These are phyloP conservation scores for Dipteronia dyeriana DNA, from an alignment of 345 rosid genomes.

Conservation along the genomic window DNA sequence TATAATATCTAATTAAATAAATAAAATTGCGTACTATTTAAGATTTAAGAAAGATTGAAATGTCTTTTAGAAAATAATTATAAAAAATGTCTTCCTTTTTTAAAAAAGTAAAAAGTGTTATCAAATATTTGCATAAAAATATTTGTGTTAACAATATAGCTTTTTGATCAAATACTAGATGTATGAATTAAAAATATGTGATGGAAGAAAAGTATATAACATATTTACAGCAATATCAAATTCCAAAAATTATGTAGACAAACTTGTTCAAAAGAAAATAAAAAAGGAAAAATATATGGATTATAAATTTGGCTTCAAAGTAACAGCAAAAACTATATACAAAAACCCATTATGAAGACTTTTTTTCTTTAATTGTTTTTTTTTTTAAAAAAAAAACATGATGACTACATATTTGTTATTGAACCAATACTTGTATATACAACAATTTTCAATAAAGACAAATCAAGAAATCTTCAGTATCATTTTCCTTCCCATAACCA, in stretches of 20 bases:
- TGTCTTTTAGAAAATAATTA: too few species aligned
- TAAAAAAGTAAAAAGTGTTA: too few species aligned
- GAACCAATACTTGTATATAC: neutral
- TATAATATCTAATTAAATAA: too few species aligned
- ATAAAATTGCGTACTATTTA: too few species aligned
- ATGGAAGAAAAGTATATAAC: neutral
- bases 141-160: neutral
- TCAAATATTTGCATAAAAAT: too few species aligned
- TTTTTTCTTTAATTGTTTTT: neutral
- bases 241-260: neutral
- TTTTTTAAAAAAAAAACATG: too few species aligned
- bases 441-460: conserved; percentile 10
- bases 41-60: neutral
- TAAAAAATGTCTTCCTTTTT: too few species aligned
- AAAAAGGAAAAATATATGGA: neutral
- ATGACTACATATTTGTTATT: neutral
- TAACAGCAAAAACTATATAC: neutral
- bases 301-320: neutral
- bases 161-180: too few species aligned
- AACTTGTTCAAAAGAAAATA: neutral
- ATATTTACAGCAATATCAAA: neutral
- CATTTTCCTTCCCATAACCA: neutral
- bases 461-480: conserved; percentile 5
- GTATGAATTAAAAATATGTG: neutral
- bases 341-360: neutral